Evolutionary conservation across 192 early-diverging fungal species (phyloP).

Genomic region (Rhizophagus prolifer): DNA sequence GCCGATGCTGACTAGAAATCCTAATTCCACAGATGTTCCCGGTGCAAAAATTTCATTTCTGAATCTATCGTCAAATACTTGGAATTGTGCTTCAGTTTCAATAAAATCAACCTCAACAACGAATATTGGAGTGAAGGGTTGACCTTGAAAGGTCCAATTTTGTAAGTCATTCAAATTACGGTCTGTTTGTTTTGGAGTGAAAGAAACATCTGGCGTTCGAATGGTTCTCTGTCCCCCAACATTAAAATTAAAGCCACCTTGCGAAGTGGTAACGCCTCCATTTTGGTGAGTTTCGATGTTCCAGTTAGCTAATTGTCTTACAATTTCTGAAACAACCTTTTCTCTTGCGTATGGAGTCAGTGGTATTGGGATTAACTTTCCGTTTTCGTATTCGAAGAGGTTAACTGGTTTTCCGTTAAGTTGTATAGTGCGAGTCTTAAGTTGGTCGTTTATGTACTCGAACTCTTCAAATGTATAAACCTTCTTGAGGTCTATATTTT

Average conservation of each 20-base stretch:
- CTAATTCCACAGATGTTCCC: conserved; percentile 3
- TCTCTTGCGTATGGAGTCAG: not conserved
- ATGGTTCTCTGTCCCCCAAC: conserved; percentile 22
- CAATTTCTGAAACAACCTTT: conserved; percentile 7
- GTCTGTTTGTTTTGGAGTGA: conserved; percentile 5
- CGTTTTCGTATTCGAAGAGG: not conserved
- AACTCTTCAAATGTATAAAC: conserved; percentile 23
- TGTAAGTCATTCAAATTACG: not conserved
- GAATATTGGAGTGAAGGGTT: conserved; percentile 26
- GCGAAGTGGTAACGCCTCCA: conserved; percentile 16
- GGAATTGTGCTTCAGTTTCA: not conserved
- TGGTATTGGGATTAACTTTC: conserved; percentile 15
- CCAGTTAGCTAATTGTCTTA: conserved; percentile 16
- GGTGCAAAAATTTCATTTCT: conserved; percentile 16
- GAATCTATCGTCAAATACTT: conserved; percentile 14
- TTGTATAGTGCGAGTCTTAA: not conserved
- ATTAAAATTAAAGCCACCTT: not conserved
- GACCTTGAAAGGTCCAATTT: conserved; percentile 21
- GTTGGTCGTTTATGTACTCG: conserved; percentile 3
- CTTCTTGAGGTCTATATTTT: conserved; percentile 8
- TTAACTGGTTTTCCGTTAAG: not conserved
- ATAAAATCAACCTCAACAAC: conserved; percentile 26
- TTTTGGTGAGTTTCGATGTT: conserved; percentile 30
- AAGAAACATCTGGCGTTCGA: conserved; percentile 9
- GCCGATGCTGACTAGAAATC: not conserved